Percentiles rank a stretch among this genome's conserved stretches.
Evolutionary conservation across 2,329 filamentous ascomycete species (phyloP).

Genomic region (Phialophora macrospora): DNA sequence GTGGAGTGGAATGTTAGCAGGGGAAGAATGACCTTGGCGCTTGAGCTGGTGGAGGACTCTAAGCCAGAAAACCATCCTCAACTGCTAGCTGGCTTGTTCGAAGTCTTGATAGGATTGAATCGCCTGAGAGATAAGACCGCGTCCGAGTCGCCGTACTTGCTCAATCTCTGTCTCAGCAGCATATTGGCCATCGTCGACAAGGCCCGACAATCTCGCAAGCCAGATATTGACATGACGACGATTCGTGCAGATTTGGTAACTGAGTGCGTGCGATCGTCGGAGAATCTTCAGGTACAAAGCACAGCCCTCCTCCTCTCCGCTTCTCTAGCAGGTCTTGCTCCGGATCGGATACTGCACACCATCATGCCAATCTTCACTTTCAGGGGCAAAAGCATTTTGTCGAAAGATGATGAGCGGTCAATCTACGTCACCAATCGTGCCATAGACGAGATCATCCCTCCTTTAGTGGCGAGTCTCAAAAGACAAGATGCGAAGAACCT

Average conservation of each 20-base stretch:
- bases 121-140: constrained; percentile 79
- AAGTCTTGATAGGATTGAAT: constrained; percentile 82
- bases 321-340: constrained; percentile 81
- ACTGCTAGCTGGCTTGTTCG: constrained; percentile 79
- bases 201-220: constrained; percentile 60
- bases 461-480: constrained; percentile 79
- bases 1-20: constrained; percentile 27
- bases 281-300: constrained; percentile 92
- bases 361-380: constrained; percentile 99
- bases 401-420: constrained; percentile 95
- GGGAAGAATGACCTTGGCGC: constrained; percentile 69
- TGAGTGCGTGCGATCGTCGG: constrained; percentile 88
- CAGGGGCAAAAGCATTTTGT: constrained; percentile 88
- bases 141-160: constrained; percentile 87
- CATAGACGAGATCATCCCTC: constrained; percentile 90
- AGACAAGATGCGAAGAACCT: constrained; percentile 71
- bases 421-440: constrained; percentile 94
- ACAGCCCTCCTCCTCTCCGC: constrained; percentile 86
- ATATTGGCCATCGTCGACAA: constrained; percentile 82
- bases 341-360: constrained; percentile 90
- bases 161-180: constrained; percentile 81
- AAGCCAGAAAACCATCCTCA: constrained; percentile 74
- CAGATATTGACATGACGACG: constrained; percentile 75
- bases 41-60: constrained; percentile 85
- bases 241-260: constrained; percentile 90